These are phyloP conservation scores for Hymenoscyphus fraxineus DNA, from an alignment of 2,329 filamentous ascomycete genomes.

Conservation along the genomic window DNA sequence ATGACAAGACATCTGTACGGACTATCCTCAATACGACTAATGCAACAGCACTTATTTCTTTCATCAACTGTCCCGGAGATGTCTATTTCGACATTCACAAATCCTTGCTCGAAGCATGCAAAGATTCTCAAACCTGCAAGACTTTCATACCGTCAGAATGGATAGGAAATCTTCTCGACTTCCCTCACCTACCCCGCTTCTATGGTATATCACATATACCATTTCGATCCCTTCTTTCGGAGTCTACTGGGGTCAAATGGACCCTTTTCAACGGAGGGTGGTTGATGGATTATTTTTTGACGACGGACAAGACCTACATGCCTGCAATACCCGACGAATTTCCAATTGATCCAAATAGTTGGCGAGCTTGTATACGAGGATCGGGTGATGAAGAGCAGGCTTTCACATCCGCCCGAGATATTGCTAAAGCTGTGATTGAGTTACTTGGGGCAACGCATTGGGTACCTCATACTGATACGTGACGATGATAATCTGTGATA, in stretches of 20 bases:
- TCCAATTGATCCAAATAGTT: neutral
- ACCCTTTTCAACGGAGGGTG: neutral
- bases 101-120: neutral
- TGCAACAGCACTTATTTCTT: neutral
- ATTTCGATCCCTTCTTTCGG: neutral
- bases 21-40: neutral
- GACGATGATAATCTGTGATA: neutral
- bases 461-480: neutral
- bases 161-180: neutral
- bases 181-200: neutral
- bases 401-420: neutral
- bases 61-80: neutral
- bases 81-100: neutral
- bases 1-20: neutral
- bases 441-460: neutral
- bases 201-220: neutral
- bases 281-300: neutral
- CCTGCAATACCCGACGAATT: neutral
- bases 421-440: neutral
- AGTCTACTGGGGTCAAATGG: neutral
- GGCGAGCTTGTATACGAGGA: neutral
- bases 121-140: neutral
- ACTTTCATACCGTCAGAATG: neutral
- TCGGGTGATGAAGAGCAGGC: neutral
- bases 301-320: neutral